Evolutionary conservation across 345 rosid species (phyloP).

Genomic region (Orychophragmus violaceus): DNA sequence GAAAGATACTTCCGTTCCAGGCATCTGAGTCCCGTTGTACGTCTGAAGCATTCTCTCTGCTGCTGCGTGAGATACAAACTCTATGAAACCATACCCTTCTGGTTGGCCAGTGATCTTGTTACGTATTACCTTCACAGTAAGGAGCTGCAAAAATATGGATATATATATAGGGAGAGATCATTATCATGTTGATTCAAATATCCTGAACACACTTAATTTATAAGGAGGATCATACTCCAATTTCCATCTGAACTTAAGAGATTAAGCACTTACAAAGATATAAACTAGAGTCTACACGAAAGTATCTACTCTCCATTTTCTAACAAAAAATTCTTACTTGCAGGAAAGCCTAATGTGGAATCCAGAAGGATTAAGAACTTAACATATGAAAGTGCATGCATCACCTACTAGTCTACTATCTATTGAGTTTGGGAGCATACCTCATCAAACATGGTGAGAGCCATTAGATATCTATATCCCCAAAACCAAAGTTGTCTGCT

Average conservation of each 20-base stretch:
- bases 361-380: background rate
- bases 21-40: constrained; percentile 85
- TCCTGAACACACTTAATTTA: background rate
- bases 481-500: background rate
- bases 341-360: background rate
- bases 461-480: background rate
- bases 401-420: background rate
- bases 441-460: background rate
- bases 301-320: background rate
- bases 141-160: constrained; percentile 40
- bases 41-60: constrained; percentile 84
- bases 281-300: background rate
- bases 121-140: constrained; percentile 88
- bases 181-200: background rate
- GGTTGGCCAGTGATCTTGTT: constrained; percentile 93
- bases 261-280: background rate
- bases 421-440: background rate
- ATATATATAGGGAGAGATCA: background rate
- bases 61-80: constrained; percentile 80
- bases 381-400: background rate
- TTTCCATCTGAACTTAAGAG: background rate
- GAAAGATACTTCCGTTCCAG: constrained; percentile 75
- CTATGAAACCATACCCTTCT: constrained; percentile 95
- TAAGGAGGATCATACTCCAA: background rate
- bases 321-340: background rate